Base-by-base conservation (phyloP, 139 green algal species). In the Parachlorella kessleri region DNA sequence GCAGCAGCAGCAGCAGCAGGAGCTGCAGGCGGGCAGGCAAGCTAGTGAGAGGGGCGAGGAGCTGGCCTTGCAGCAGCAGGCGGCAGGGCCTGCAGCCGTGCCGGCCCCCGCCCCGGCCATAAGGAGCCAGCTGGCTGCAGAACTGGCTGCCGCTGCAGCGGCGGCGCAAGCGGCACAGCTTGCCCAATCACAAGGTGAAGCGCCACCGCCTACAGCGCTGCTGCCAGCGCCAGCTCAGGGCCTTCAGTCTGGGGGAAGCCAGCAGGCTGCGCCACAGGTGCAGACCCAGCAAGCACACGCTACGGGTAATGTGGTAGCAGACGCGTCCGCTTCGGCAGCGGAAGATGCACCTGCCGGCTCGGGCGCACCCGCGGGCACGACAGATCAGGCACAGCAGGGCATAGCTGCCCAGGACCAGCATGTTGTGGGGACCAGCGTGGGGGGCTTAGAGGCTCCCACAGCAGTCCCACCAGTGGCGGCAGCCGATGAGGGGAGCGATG, bases 401-500 rank as follows among this genome's bases (percentile, higher is more conserved):
- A 14, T 33, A 33, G 8, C 10, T 14, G 24, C 23, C 63, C 23
- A 33, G 24, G 35, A 37, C 3, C 26, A 2, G 35, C 6, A 3
- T 14, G 63, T 35, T 33, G 21, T 18, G 1, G 26, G 36, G 30
- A 6, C 21, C 10, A 33, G 30, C n/a, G 72, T 54, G 41, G 72
- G 53, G 54, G 54, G 23, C 8, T 10, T 8, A 69, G 24, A 69
- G 63, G 24, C 23, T 18, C 14, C 8, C 9, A 21, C 24, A 7
- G 66, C 10, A 40, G 66, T 33, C 3, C 4, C 8, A 40, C 37
- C 73, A 28, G 21, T 37, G 54, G 10, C 65, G 66, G 40, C 69
- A 41, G n/a, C 41, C 28, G 76, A 68, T 40, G 75, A 81, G 48
- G 66, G 75, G 30, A 81, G 68, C 55, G 70, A 82, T 48, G 55